Evolutionary conservation across 192 early-diverging fungal species (phyloP).

Genomic region (Entophlyctis luteolus): DNA sequence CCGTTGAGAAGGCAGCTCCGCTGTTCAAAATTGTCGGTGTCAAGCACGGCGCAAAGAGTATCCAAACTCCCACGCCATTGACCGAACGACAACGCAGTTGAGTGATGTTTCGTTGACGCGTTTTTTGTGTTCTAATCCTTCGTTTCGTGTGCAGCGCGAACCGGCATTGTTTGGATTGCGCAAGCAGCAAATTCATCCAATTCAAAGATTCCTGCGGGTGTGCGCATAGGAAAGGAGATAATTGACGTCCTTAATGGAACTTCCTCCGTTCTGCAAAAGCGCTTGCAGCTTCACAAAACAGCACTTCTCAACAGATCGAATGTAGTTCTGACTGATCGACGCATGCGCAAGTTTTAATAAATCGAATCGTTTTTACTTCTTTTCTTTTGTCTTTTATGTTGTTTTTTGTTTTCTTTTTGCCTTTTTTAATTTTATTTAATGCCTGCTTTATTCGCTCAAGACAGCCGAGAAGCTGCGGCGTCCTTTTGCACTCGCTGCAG

Average conservation of each 20-base stretch:
- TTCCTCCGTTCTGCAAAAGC: constrained; percentile 67
- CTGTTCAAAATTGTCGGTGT: constrained; percentile 66
- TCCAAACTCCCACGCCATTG: constrained; percentile 75
- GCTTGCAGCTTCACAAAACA: constrained; percentile 70
- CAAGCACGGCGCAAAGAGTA: constrained; percentile 76
- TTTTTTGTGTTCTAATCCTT: background rate
- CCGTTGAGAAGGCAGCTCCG: constrained; percentile 70
- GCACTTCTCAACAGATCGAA: constrained; percentile 75
- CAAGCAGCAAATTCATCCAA: constrained; percentile 58
- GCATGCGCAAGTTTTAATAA: constrained; percentile 20
- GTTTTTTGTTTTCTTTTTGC: too few relatives aligned
- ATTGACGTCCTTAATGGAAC: constrained; percentile 74
- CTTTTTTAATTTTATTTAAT: too few relatives aligned
- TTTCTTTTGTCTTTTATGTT: too few relatives aligned
- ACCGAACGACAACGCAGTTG: constrained; percentile 67
- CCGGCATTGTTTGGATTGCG: constrained; percentile 83
- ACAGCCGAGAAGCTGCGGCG: background rate
- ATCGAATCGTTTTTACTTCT: background rate
- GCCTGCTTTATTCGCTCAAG: too few relatives aligned
- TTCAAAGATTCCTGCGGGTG: constrained; percentile 54
- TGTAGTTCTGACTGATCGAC: constrained; percentile 36
- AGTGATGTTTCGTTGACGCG: background rate
- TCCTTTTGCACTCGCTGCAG: constrained; percentile 70
- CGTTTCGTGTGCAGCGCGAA: constrained; percentile 20
- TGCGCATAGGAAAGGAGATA: constrained; percentile 73